phyloP scores from a whole-genome alignment of 75 land plant species.

The Cunninghamia lanceolata region DNA sequence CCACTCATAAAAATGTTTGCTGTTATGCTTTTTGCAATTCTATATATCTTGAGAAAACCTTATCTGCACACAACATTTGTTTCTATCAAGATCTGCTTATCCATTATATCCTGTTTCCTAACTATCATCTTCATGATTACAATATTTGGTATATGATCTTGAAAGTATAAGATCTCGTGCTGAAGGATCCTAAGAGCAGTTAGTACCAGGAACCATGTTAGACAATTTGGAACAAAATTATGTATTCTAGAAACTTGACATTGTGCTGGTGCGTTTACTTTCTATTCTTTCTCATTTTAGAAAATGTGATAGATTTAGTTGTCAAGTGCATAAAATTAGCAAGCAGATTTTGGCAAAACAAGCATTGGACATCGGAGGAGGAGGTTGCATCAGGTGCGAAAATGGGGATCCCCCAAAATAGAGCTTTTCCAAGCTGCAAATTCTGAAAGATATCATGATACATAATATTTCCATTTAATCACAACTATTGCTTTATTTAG shows the following conservation, averaged over 20 bases:
- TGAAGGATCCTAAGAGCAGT: background rate
- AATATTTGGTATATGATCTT: background rate
- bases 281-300: background rate
- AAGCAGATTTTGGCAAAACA: background rate
- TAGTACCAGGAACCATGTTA: background rate
- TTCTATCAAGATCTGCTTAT: constrained; percentile 1
- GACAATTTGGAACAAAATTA: background rate
- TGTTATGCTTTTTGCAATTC: background rate
- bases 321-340: background rate
- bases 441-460: background rate
- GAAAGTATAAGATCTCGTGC: background rate
- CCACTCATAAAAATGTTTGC: background rate
- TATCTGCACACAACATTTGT: background rate
- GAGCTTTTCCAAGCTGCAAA: no score
- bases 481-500: background rate
- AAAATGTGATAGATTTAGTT: background rate
- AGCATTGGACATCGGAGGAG: background rate
- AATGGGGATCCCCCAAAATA: no score
- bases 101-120: background rate
- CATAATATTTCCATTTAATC: background rate
- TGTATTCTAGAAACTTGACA: background rate
- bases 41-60: background rate
- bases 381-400: background rate
- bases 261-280: no score
- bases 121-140: background rate